These are phyloP conservation scores for Suaeda aralocaspica DNA, from an alignment of 148 eudicot genomes.

Conservation along the genomic window DNA sequence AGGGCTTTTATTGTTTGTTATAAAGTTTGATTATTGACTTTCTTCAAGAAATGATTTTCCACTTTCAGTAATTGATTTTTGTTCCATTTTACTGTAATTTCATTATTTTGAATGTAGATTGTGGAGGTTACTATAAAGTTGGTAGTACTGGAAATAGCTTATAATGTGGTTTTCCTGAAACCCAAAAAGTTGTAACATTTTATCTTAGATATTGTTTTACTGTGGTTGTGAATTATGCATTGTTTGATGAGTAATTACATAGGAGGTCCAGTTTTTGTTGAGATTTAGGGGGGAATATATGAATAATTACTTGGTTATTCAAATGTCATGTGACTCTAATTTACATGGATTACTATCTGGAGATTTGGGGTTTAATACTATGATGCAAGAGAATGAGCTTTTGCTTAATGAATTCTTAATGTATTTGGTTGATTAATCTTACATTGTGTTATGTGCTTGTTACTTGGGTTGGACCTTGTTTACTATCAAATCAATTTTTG, in stretches of 20 bases:
- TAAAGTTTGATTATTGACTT: background rate
- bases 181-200: background rate
- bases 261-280: background rate
- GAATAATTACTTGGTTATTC: background rate
- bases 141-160: background rate
- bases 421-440: too few relatives aligned
- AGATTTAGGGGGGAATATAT: background rate
- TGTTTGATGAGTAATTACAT: background rate
- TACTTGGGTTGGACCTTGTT: too few relatives aligned
- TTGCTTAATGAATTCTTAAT: too few relatives aligned
- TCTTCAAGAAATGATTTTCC: background rate
- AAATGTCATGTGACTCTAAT: too few relatives aligned
- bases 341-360: too few relatives aligned
- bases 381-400: background rate
- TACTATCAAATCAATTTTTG: too few relatives aligned
- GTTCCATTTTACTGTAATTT: background rate
- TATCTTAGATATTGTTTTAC: background rate
- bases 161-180: background rate
- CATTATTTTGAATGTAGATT: background rate
- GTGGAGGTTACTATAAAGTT: background rate
- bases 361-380: too few relatives aligned
- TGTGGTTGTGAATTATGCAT: background rate
- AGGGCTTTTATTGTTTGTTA: background rate
- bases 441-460: too few relatives aligned
- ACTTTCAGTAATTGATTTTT: background rate